Evolutionary conservation across 1,139 yeast genomes (phyloP), one percentile per base, ranked within the genome.

Genomic region (Saccharomyces hybrid): DNA sequence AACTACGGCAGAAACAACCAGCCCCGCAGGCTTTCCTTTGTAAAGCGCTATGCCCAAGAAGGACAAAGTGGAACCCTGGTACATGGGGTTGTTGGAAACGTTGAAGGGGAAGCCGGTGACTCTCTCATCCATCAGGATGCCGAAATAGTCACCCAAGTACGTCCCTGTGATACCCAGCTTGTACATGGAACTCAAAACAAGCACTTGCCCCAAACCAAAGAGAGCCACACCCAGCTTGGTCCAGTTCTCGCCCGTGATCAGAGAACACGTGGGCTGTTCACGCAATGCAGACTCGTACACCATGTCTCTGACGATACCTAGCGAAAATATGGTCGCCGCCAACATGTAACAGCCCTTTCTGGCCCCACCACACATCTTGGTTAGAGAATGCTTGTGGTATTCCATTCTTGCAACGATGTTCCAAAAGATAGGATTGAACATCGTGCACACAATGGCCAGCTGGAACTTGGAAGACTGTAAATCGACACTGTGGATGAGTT

Each of bases 81-180:
- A 93, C 99, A 93, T 93, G 58, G 99, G 99, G 71, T 93, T 93
- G 66, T 88, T 85, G 61, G 85, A 81, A 57, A 90, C 81, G 64
- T 85, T 91, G 78, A 93, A 93, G 25, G 99, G 99, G 78, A 93
- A 93, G 1, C 87, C 84, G n/a, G 95, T 85, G 57, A 93, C 96
- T 66, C 96, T 80, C 60, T 87, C 82, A 59, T 83, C 82, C 95
- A 91, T 93, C 65, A 93, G 79, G 65, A 93, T 91, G 1, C 99
- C 99, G 72, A 93, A 93, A 73, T 93, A 95, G 71, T 93, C 99
- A 42, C 99, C 99, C 59, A 93, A 76, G 67, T 93, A 93, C 20
- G 99, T 93, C 14, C 99, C 99, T 9, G 97, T 91, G 59, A 93
- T 82, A 25, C 99, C 99, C 61, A 93, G 77, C n/a, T 87, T 85